These are phyloP conservation scores for Candida bentonensis DNA, from an alignment of 805 yeast species.

Conservation along the genomic window DNA sequence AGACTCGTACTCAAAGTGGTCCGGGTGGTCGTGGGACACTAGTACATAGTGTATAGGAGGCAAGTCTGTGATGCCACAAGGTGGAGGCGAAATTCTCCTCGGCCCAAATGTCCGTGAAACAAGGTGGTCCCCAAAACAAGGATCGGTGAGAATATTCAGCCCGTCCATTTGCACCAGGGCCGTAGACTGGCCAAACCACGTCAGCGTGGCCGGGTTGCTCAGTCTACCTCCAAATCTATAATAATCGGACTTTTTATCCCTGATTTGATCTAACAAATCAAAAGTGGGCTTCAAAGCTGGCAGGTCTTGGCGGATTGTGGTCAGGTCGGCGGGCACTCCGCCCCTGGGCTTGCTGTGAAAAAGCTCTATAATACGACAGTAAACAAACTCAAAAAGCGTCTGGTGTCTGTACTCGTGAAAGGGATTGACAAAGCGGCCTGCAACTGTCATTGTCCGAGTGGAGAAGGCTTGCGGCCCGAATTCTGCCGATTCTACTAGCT, in stretches of 20 bases:
- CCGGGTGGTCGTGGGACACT: conserved; percentile 93
- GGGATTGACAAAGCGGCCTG: conserved; percentile 82
- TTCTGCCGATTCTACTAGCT: conserved; percentile 14
- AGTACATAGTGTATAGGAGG: conserved; percentile 58
- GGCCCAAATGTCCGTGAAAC: conserved; percentile 63
- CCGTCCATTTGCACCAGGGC: conserved; percentile 75
- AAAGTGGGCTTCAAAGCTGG: conserved; percentile 48
- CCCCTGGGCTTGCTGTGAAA: conserved; percentile 48
- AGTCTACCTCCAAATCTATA: conserved; percentile 1
- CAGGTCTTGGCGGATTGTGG: conserved; percentile 38
- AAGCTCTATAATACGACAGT: conserved; percentile 58
- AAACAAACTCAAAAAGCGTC: conserved; percentile 71
- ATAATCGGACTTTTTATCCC: conserved; percentile 6
- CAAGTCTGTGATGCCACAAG: conserved; percentile 48
- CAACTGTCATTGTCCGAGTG: conserved; percentile 37
- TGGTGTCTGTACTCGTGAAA: conserved; percentile 83
- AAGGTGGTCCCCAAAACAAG: conserved; percentile 55
- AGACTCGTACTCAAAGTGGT: conserved; percentile 65
- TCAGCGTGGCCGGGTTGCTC: conserved; percentile 2
- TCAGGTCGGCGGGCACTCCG: conserved; percentile 35
- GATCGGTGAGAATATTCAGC: conserved; percentile 81
- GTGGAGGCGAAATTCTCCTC: conserved; percentile 65
- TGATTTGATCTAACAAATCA: conserved; percentile 21
- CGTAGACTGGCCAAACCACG: conserved; percentile 20
- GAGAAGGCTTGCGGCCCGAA: conserved; percentile 11